A percentile compares a stretch with the other conserved stretches of the same genome.
Conservation (phyloP, 495 filamentous ascomycete genomes). For the Penicilliopsis zonata region DNA sequence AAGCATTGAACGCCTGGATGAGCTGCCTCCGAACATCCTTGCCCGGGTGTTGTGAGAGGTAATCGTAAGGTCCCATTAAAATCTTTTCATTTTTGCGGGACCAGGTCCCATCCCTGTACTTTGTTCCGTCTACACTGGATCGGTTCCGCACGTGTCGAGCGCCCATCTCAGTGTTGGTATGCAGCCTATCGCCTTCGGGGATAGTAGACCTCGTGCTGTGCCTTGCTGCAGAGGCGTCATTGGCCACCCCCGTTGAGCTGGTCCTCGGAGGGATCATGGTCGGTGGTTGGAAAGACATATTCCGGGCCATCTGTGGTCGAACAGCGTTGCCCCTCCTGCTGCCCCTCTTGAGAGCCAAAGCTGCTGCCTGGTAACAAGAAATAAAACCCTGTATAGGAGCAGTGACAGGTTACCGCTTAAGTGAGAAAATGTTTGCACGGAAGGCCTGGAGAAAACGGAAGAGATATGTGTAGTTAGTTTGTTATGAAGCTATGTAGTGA, state of each 20-base stretch:
- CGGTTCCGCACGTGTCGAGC: slow-evolving; percentile 23
- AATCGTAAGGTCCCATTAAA: slow-evolving; percentile 76
- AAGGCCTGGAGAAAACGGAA: too few species aligned
- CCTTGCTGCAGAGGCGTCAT: slow-evolving; percentile 25
- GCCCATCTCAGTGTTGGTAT: slow-evolving; percentile 13
- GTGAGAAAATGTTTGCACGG: too few species aligned
- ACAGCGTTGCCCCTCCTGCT: too few species aligned
- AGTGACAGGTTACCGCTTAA: too few species aligned
- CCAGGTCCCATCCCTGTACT: slow-evolving; percentile 47
- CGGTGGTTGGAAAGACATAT: slow-evolving; percentile 40
- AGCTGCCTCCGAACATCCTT: slow-evolving; percentile 83
- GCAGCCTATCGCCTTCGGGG: slow-evolving; percentile 42
- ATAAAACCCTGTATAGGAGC: too few species aligned
- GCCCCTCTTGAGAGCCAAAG: too few species aligned
- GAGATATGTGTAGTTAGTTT: too few species aligned
- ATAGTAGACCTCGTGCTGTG: slow-evolving; percentile 38
- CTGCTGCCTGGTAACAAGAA: too few species aligned
- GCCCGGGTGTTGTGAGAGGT: slow-evolving; percentile 73
- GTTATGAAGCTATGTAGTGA: too few species aligned
- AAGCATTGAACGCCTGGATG: slow-evolving; percentile 83
- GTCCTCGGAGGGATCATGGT: slow-evolving; percentile 62
- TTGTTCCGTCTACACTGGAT: slow-evolving; percentile 38
- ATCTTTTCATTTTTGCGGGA: slow-evolving; percentile 63
- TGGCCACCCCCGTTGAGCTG: slow-evolving; percentile 46
- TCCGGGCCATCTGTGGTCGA: slow-evolving; percentile 7